Conservation (phyloP, 2,329 filamentous ascomycete genomes). For the Neonectria magnoliae region DNA sequence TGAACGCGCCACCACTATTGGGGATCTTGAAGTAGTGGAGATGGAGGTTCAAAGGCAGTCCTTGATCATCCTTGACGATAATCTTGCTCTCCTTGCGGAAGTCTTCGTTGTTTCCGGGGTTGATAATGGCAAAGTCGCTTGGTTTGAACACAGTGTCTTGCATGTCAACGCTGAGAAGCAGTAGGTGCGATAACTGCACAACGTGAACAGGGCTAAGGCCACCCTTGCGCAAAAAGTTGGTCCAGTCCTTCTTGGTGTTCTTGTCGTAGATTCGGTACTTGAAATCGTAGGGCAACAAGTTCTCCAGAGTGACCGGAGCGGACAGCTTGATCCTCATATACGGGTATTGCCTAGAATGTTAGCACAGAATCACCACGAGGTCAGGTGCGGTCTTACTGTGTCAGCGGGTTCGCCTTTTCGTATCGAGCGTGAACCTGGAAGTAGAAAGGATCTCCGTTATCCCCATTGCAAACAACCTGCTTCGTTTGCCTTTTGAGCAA, state of each 20-base stretch:
- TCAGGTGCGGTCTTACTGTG: constrained; percentile 60
- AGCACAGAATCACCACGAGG: constrained; percentile 10
- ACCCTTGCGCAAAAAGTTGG: constrained; percentile 95
- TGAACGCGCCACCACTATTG: constrained; percentile 94
- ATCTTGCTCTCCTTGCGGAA: constrained; percentile 85
- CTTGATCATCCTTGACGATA: constrained; percentile 85
- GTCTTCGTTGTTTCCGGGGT: constrained; percentile 86
- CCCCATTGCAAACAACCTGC: constrained; percentile 88
- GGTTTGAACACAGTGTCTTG: constrained; percentile 94
- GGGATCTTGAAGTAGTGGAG: constrained; percentile 93
- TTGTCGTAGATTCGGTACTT: constrained; percentile 99
- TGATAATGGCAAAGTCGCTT: constrained; percentile 98
- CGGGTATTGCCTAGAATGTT: constrained; percentile 76
- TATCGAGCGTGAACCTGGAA: constrained; percentile 93
- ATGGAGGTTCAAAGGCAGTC: constrained; percentile 80
- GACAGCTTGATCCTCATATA: constrained; percentile 94
- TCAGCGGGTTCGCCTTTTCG: constrained; percentile 84
- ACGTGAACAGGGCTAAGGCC: constrained; percentile 98
- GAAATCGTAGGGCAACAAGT: constrained; percentile 95
- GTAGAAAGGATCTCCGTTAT: constrained; percentile 90
- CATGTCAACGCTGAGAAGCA: constrained; percentile 94
- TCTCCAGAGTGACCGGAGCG: constrained; percentile 93
- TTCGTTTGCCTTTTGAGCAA: constrained; percentile 84
- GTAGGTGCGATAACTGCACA: constrained; percentile 91
- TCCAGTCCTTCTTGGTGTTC: constrained; percentile 98